Evolutionary conservation across 2,329 filamentous ascomycete species (phyloP), one percentile per base, ranked within the genome.

Genomic region (Penicillium sp.): DNA sequence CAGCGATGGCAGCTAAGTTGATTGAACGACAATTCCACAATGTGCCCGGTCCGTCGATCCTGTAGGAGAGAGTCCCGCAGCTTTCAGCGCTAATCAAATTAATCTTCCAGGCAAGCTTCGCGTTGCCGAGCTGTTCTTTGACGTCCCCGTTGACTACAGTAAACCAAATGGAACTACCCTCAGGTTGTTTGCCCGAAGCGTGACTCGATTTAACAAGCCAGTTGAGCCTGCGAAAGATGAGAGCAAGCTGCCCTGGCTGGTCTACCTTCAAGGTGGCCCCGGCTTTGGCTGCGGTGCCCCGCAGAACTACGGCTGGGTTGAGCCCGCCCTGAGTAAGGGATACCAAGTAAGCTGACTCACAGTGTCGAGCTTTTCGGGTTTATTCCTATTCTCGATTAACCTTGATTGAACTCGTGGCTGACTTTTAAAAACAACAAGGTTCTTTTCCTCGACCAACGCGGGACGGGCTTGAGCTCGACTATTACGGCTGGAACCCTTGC

Each of bases 401-500:
- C 10, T 23, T n/a, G 14, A 23, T 1, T 24, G 19, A 40, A 5
- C 5, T 24, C 8, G 13, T 40, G 21, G n/a, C 21, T 40, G 37
- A 40, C 21, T 33, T 10, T 28, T 10, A 14, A 14, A 33, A 21
- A 11, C 3, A 36, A 50, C 24, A 56, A 78, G 76, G 71, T 87
- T 42, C 82, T 97, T 2, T 87, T 89, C 60, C 82, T 97, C n/a
- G 93, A 97, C 71, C 92, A 96, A 71, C 86, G 93, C 47, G 93
- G 93, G 11, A 95, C 91, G 3, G 93, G 93, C 1, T 77, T 96
- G 47, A 95, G 90, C 68, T 89, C 86, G 2, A 89, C 92, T 1
- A 84, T 97, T 37, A 89, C 89, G 1, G 85, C 89, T 8, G 83
- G 83, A 8, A 91, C 88, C 6, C 80, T 97, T 4, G 81, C 83